Conservation (phyloP, 176 grass and related monocot genomes). For the Rhynchospora breviuscula region DNA sequence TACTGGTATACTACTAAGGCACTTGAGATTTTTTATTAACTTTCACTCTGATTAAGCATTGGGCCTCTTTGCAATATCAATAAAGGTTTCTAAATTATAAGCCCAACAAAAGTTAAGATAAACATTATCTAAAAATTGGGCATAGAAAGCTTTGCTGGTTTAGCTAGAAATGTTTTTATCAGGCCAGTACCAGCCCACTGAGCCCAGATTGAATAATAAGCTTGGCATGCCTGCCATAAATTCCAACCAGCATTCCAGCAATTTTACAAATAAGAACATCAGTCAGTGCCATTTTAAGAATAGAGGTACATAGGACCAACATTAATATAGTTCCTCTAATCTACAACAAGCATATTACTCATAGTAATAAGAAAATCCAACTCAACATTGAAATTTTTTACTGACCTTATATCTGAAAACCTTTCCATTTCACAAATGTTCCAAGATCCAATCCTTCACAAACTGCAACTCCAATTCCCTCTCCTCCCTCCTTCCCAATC, state of each 20-base stretch:
- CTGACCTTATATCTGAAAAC: constrained; percentile 49
- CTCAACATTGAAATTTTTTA: not conserved
- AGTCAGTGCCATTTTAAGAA: not conserved
- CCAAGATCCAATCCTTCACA: constrained; percentile 47
- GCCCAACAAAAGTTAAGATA: constrained; percentile 7
- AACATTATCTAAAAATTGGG: not conserved
- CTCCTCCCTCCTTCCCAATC: constrained; percentile 37
- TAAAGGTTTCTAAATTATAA: not conserved
- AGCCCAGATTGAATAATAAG: not conserved
- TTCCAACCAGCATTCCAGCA: not conserved
- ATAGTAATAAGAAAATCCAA: not conserved
- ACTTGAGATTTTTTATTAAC: not conserved
- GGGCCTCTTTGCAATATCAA: not conserved
- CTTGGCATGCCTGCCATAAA: not conserved
- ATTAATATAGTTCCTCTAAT: not conserved
- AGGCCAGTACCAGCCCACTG: not conserved
- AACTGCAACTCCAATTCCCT: constrained; percentile 62
- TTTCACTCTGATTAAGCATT: not conserved
- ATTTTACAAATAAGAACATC: not conserved
- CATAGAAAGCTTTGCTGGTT: not conserved
- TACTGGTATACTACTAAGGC: not conserved
- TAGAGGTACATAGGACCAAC: not conserved
- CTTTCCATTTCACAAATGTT: constrained; percentile 58
- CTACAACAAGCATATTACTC: not conserved
- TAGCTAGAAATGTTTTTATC: not conserved